phyloP scores from a whole-genome alignment of 192 early-diverging fungal genomes.

The Oehlia diaphana region DNA sequence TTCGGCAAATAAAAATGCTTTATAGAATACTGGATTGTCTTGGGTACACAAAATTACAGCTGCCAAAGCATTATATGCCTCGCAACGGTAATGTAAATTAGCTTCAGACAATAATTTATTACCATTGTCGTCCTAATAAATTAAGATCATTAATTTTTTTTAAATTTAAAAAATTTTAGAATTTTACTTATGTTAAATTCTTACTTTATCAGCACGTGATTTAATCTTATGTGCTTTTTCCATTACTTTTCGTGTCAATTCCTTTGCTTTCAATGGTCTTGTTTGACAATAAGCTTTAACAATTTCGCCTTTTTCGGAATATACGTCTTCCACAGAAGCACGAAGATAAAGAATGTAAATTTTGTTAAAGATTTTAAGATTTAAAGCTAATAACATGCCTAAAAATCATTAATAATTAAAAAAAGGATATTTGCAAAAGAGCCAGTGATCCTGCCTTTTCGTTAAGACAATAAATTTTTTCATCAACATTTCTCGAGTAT shows the following conservation, averaged over 20 bases:
- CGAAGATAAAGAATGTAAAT: conserved; percentile 48
- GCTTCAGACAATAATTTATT: conserved; percentile 17
- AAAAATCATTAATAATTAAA: not conserved
- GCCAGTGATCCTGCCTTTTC: conserved; percentile 45
- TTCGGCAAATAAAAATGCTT: conserved; percentile 62
- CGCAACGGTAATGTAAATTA: conserved; percentile 47
- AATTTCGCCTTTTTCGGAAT: conserved; percentile 42
- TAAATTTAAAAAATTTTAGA: not conserved
- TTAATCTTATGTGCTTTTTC: conserved; percentile 42
- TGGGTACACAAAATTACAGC: conserved; percentile 61
- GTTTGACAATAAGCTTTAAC: conserved; percentile 35
- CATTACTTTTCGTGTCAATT: conserved; percentile 48
- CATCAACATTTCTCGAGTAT: conserved; percentile 25
- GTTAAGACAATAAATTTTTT: conserved; percentile 33
- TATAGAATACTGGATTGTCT: conserved; percentile 51
- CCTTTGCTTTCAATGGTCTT: conserved; percentile 37
- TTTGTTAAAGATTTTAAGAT: conserved; percentile 13
- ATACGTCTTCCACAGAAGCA: conserved; percentile 36
- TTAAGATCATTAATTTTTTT: not conserved
- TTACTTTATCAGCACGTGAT: conserved; percentile 36
- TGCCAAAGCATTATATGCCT: conserved; percentile 58
- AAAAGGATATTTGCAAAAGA: conserved; percentile 54
- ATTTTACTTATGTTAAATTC: not conserved
- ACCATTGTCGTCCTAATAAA: conserved; percentile 27
- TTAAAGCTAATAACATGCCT: not conserved